Percentiles rank a stretch among this genome's conserved stretches.
phyloP scores from a whole-genome alignment of 78 protist genomes.

The Dictyostelium firmibasis region DNA sequence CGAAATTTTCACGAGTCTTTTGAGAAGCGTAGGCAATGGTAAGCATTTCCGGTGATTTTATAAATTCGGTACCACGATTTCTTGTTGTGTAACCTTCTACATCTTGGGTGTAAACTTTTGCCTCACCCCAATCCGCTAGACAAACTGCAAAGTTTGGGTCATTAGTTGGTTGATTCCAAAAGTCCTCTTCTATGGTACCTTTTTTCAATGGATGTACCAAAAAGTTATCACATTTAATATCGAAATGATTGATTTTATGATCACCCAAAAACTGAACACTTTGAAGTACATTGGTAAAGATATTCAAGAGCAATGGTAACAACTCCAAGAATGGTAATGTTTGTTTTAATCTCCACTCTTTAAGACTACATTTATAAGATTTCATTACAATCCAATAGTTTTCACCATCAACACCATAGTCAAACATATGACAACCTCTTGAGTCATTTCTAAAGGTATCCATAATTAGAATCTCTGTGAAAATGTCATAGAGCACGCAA shows the following conservation, averaged over 20 bases:
- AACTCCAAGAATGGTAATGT: conserved; percentile 26
- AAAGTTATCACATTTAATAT: conserved; percentile 93
- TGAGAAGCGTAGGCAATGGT: conserved; percentile 76
- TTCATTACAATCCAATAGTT: conserved; percentile 89
- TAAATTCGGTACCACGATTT: conserved; percentile 95
- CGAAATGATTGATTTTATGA: conserved; percentile 89
- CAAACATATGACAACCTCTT: conserved; percentile 84
- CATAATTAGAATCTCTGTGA: conserved; percentile 86
- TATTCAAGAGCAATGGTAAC: conserved; percentile 68
- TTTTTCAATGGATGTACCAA: conserved; percentile 79
- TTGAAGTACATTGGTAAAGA: conserved; percentile 63
- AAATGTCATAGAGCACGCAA: conserved; percentile 86
- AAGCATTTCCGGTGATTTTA: conserved; percentile 96
- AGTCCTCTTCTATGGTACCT: conserved; percentile 61
- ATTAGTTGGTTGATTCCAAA: conserved; percentile 65
- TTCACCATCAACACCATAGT: conserved; percentile 89
- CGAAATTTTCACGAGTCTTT: conserved; percentile 81
- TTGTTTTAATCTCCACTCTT: conserved; percentile 90
- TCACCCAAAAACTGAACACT: conserved; percentile 69
- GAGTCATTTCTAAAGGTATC: conserved; percentile 82
- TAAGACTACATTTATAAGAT: conserved; percentile 66
- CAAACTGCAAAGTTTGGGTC: conserved; percentile 76
- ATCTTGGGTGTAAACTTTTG: conserved; percentile 80
- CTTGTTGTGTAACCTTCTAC: conserved; percentile 85
- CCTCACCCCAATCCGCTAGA: conserved; percentile 95